These are phyloP conservation scores for Gossypium aridum DNA, from an alignment of 441 rosid species.

Conservation along the genomic window DNA sequence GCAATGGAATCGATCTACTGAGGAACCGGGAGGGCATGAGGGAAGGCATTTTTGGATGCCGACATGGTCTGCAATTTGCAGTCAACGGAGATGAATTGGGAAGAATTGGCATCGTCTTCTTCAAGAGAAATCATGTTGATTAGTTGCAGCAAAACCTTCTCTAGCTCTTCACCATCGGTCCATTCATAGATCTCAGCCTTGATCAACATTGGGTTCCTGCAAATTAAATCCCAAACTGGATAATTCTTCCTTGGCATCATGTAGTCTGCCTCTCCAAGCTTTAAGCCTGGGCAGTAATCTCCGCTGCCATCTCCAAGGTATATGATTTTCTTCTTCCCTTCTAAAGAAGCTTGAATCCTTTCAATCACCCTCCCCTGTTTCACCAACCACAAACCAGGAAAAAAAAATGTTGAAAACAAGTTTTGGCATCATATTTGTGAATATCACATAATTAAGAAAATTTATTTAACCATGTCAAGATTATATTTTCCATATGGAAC, in stretches of 20 bases:
- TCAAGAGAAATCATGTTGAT: slow-evolving; percentile 21
- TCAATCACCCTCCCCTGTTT: slow-evolving; percentile 51
- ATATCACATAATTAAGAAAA: neutral
- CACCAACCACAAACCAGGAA: neutral
- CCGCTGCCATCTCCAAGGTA: slow-evolving; percentile 81
- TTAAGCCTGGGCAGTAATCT: slow-evolving; percentile 76
- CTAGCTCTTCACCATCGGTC: slow-evolving; percentile 66
- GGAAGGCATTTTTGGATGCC: slow-evolving; percentile 24
- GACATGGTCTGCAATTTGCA: slow-evolving; percentile 53
- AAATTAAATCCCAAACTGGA: slow-evolving; percentile 75
- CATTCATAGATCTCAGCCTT: slow-evolving; percentile 67
- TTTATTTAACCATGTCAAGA: neutral
- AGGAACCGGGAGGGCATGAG: slow-evolving; percentile 5
- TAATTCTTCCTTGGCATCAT: slow-evolving; percentile 87
- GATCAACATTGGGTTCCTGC: slow-evolving; percentile 39
- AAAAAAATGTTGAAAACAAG: neutral
- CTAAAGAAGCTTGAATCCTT: slow-evolving; percentile 49
- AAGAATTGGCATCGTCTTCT: slow-evolving; percentile 5
- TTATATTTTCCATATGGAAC: neutral
- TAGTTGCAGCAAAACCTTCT: slow-evolving; percentile 30
- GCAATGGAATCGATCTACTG: slow-evolving; percentile 2
- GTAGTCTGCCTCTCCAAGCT: slow-evolving; percentile 46
- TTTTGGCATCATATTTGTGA: neutral
- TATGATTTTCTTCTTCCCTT: slow-evolving; percentile 43
- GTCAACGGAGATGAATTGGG: slow-evolving; percentile 25